Base-by-base conservation (phyloP, 2,329 filamentous ascomycete genomes). In the Lecanicillium sp. region DNA sequence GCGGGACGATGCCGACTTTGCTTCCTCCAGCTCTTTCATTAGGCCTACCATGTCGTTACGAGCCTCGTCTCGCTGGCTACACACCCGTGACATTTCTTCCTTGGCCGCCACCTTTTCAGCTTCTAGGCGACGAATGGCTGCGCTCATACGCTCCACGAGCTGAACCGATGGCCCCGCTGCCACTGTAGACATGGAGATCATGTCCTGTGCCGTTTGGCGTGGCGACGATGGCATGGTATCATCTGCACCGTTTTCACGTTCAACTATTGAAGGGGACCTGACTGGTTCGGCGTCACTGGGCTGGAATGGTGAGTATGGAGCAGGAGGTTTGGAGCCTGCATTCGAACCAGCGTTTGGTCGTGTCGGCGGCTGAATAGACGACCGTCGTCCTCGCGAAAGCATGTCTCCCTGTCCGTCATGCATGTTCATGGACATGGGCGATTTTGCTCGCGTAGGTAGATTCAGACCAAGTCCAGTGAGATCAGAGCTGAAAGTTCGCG, bases 91-190 rank as follows among this genome's bases (percentile, higher is more conserved):
- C 47, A 95, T 70, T 58, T 98, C 92, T 55, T 98, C 92, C 53
- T 84, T 87, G 12, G 82, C 80, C 2, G 83, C 84, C 2, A 92
- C 85, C 55, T 94, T 94, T 56, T 98, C 92, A 35, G 80, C 86
- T 56, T 98, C 92, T 0, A 98, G 70, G 5, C 90, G 78, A 9
- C 92, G 83, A 32, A 98, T 89, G 0, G 88, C 86, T 3, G 89
- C 86, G 53, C 85, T 94, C 86, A 98, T 94, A 38, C 90, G 78
- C 63, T 96, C 92, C 13, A 98, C 89, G 1, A 98, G 75, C 61
- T 96, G 90, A 2, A 98, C 90, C 0, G 84, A 90, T 0, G 92
- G 92, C 0, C 92, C 92, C 0, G 90, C 89, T 1, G 82, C 90
- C 8, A 87, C 83, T 0, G 90, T 95, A 1, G 88, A 94, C 6